Evolutionary conservation across 768 basidiomycete species (phyloP).

Genomic region (Amylocystis lapponica): DNA sequence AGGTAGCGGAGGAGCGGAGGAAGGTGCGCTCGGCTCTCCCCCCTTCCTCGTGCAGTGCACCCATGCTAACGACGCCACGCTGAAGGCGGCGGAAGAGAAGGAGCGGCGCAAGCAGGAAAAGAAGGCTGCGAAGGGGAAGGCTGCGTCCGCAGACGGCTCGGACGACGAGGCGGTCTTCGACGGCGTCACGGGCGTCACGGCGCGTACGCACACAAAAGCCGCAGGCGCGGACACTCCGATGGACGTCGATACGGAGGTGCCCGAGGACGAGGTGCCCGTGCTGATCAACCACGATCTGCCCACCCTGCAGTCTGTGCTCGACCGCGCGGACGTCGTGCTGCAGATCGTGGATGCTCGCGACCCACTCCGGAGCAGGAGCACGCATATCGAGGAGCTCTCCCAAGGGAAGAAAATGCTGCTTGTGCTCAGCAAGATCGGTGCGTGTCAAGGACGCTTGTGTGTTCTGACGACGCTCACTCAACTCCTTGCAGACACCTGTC

Average conservation of each 20-base stretch:
- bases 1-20: slow-evolving; percentile 78
- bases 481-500: slow-evolving; percentile 59
- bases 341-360: slow-evolving; percentile 85
- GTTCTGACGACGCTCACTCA: background rate
- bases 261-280: slow-evolving; percentile 52
- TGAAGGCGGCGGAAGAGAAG: slow-evolving; percentile 74
- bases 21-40: slow-evolving; percentile 39
- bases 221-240: slow-evolving; percentile 16
- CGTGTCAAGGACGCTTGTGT: slow-evolving; percentile 22
- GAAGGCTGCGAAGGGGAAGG: slow-evolving; percentile 37
- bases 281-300: slow-evolving; percentile 61
- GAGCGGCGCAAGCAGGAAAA: slow-evolving; percentile 59
- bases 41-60: background rate
- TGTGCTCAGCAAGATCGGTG: slow-evolving; percentile 87
- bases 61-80: background rate
- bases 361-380: slow-evolving; percentile 65
- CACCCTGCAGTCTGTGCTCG: slow-evolving; percentile 59
- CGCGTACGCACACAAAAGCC: background rate
- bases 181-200: slow-evolving; percentile 36
- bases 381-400: slow-evolving; percentile 50
- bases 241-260: slow-evolving; percentile 22
- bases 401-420: slow-evolving; percentile 48
- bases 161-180: slow-evolving; percentile 33
- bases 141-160: slow-evolving; percentile 21
- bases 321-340: slow-evolving; percentile 72